Evolutionary conservation across 2,329 filamentous ascomycete species (phyloP).

Genomic region (Orbilia blumenaviensis): DNA sequence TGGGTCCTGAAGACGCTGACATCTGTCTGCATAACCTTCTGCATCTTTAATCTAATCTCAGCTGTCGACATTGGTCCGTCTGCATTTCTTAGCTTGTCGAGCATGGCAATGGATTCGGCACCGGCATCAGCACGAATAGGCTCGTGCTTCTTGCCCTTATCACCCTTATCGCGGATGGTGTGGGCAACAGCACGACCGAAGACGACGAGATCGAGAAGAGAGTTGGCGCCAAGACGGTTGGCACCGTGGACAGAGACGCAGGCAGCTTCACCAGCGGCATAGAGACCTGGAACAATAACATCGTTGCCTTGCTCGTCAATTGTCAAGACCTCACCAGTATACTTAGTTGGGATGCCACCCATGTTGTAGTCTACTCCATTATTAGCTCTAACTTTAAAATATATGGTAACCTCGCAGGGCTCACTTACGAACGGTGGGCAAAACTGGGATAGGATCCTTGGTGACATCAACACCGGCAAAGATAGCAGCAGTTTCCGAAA

Average conservation of each 20-base stretch:
- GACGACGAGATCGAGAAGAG: conserved; percentile 93
- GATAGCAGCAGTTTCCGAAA: conserved; percentile 97
- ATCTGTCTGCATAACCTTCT: conserved; percentile 98
- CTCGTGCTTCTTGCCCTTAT: conserved; percentile 80
- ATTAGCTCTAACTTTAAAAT: conserved; percentile 8
- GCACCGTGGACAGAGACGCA: conserved; percentile 98
- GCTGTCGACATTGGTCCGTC: conserved; percentile 86
- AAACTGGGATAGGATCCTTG: conserved; percentile 70
- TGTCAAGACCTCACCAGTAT: conserved; percentile 94
- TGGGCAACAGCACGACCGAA: conserved; percentile 97
- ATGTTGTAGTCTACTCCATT: conserved; percentile 84
- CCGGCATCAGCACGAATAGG: conserved; percentile 85
- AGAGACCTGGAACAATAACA: conserved; percentile 91
- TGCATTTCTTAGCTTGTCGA: conserved; percentile 85
- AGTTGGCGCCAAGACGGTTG: conserved; percentile 98
- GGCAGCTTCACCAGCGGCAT: conserved; percentile 95
- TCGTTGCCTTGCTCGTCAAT: conserved; percentile 84
- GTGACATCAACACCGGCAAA: conserved; percentile 96
- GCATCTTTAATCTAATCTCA: conserved; percentile 90
- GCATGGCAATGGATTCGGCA: conserved; percentile 82
- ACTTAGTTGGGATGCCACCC: conserved; percentile 97
- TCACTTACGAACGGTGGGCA: conserved; percentile 63
- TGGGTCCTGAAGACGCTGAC: conserved; percentile 97
- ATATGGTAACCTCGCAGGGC: neutral
- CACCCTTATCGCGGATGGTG: conserved; percentile 94